Base-by-base conservation (phyloP, 164 flowering plant species). In the Echeveria elegans region DNA sequence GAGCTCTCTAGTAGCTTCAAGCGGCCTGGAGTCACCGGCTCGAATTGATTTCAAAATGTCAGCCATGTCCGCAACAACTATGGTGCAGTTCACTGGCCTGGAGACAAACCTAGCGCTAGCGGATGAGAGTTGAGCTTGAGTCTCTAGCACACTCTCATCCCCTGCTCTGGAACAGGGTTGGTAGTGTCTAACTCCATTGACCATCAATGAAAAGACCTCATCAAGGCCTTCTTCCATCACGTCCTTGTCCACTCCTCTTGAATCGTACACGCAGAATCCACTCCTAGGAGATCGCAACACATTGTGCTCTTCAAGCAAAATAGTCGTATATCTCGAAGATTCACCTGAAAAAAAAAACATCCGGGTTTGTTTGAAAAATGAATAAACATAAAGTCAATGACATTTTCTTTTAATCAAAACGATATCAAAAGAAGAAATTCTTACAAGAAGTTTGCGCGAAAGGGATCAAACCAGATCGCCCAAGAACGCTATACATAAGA, bases 261-360 rank as follows among this genome's bases (percentile, higher is more conserved):
- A 77, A 64, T 90, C 94, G 32, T 76, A 88, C 40, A 88, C 86
- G 38, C 92, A 88, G 65, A 90, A 85, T 66, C 97, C 97, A 65
- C 78, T 83, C 48, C 82, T 68, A 69, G 65, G 36, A 30, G 92
- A 88, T 63, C 97, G 81, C 75, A 85, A n/a, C 5, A 88, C 90
- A 41, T 90, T 88, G 77, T 88, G 94, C 67, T 85, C 97, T 71
- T 90, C 87, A 82, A 88, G 60, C 30, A 66, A 76, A 83, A 79
- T 72, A 0, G 86, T 86, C 3, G 83, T 81, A 47, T 72, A 71
- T 5, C 73, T 72, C 10, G 79, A 72, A 47, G 79, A 71, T 26
- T 66, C 72, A 68, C 75, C 86, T 81, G 66, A 60, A 64, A 34
- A 34, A n/a, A n/a, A n/a, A n/a, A n/a, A n/a, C n/a, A n/a, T n/a